Base-by-base conservation (phyloP, 75 land plant species). In the Selaginella moellendorffii region DNA sequence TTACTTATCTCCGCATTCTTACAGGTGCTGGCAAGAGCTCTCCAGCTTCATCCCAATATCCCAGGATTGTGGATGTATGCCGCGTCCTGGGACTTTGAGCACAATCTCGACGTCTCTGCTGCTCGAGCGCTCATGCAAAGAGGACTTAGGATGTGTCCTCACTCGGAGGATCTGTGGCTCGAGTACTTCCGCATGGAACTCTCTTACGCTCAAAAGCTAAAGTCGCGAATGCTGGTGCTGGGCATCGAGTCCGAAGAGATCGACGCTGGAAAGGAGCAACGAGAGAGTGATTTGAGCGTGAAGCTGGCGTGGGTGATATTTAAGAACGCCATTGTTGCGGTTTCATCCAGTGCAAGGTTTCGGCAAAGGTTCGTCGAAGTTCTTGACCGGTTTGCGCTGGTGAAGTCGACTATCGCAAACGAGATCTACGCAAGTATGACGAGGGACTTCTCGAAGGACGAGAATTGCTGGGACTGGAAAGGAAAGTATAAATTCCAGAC, bases 161-260 rank as follows among this genome's bases (percentile, higher is more conserved):
- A 61, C 18, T 85, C 98, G 31, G 90, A 93, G 58, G 78, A 76
- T 28, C 79, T 93, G 10, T 89, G 98, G 98, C 67, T 93, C 23
- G 96, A 93, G 63, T 93, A 93, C 74, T 79, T 93, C n/a, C 79
- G 98, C 27, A 81, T 93, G 98, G 98, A 93, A 67, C 82, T 93
- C 23, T 80, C 84, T 12, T 89, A 81, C 65, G 77, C 83, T 22
- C 80, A 89, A 62, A 93, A 90, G 72, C 68, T 93, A 46, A 89
- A 79, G 63, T 83, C 83, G 2, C 70, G 96, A 24, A 51, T 31
- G 21, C 24, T 54, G 24, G 51, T 71, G 0, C 54, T 71, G 36
- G 69, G 74, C 12, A 22, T 71, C 26, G 61, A 28, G n/a, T n/a
- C n/a, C n/a, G n/a, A n/a, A n/a, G n/a, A n/a, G n/a, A n/a, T n/a